Conservation (phyloP, 106 monocot genomes). For the Dendrobium chrysotoxum region DNA sequence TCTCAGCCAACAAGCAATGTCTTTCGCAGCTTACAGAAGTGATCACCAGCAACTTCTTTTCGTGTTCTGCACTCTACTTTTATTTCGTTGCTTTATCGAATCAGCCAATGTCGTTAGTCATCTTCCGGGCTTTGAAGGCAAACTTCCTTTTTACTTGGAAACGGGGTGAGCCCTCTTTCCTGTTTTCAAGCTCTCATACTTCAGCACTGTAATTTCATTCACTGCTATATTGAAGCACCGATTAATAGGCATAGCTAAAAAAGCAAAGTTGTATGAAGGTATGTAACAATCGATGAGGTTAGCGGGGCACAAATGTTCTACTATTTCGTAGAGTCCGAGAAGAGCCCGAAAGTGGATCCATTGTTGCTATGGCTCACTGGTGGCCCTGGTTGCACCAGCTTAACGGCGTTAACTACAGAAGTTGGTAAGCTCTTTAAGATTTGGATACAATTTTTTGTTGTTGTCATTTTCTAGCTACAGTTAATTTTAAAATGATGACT, state of each 20-base stretch:
- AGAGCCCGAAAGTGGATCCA: slow-evolving; percentile 8
- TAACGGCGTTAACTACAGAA: neutral
- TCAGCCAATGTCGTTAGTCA: slow-evolving; percentile 10
- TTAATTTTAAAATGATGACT: too few relatives aligned
- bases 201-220: too few relatives aligned
- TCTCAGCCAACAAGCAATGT: too few relatives aligned
- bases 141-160: slow-evolving; percentile 18
- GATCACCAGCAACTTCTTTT: neutral
- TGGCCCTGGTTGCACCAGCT: slow-evolving; percentile 12
- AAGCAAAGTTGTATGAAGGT: neutral
- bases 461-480: too few relatives aligned
- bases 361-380: slow-evolving; percentile 14
- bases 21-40: too few relatives aligned
- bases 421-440: neutral
- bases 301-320: slow-evolving; percentile 7
- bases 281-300: slow-evolving; percentile 2
- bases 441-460: too few relatives aligned
- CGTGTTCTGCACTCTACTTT: neutral
- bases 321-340: slow-evolving; percentile 13
- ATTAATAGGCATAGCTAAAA: too few relatives aligned
- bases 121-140: slow-evolving; percentile 15
- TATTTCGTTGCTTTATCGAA: neutral
- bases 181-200: neutral
- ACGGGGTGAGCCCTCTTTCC: slow-evolving; percentile 6
- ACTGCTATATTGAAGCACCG: too few relatives aligned